These are phyloP conservation scores for Penicillium pulvis DNA, from an alignment of 495 filamentous ascomycete genomes.

Conservation along the genomic window DNA sequence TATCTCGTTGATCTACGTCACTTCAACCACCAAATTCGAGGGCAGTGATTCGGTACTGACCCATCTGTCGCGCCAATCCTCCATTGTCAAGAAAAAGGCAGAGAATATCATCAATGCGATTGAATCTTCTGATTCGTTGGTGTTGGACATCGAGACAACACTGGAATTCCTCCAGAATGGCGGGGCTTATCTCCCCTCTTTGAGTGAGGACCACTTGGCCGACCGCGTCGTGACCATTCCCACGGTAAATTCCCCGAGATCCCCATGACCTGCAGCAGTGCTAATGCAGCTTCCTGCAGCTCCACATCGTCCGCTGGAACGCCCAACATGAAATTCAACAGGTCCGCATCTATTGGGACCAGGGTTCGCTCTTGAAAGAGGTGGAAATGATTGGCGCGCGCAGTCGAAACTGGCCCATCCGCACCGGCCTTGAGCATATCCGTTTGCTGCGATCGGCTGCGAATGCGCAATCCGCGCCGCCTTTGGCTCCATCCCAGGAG, in stretches of 20 bases:
- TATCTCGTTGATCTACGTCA: slow-evolving; percentile 87
- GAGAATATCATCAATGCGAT: slow-evolving; percentile 72
- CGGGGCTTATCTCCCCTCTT: slow-evolving; percentile 81
- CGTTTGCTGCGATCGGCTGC: slow-evolving; percentile 62
- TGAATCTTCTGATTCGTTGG: slow-evolving; percentile 68
- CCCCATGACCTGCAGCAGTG: slow-evolving; percentile 23
- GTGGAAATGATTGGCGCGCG: slow-evolving; percentile 90
- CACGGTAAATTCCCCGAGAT: slow-evolving; percentile 62
- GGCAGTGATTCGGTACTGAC: slow-evolving; percentile 72
- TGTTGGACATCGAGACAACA: slow-evolving; percentile 77
- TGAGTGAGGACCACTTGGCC: slow-evolving; percentile 93
- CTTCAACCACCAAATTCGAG: slow-evolving; percentile 76
- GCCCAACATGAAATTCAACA: slow-evolving; percentile 72
- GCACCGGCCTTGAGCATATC: slow-evolving; percentile 82
- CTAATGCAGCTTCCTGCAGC: slow-evolving; percentile 48
- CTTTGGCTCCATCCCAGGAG: slow-evolving; percentile 13
- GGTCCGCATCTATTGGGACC: slow-evolving; percentile 92
- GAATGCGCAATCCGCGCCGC: slow-evolving; percentile 21
- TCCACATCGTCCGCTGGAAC: slow-evolving; percentile 90
- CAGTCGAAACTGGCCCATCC: slow-evolving; percentile 91
- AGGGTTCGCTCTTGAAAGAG: slow-evolving; percentile 87
- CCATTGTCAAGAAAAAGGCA: slow-evolving; percentile 72
- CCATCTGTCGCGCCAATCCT: slow-evolving; percentile 67
- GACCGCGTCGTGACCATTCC: slow-evolving; percentile 81
- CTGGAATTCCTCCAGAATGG: slow-evolving; percentile 80